phyloP scores from a whole-genome alignment of 768 basidiomycete genomes.

The Hirschioporus abietinus region DNA sequence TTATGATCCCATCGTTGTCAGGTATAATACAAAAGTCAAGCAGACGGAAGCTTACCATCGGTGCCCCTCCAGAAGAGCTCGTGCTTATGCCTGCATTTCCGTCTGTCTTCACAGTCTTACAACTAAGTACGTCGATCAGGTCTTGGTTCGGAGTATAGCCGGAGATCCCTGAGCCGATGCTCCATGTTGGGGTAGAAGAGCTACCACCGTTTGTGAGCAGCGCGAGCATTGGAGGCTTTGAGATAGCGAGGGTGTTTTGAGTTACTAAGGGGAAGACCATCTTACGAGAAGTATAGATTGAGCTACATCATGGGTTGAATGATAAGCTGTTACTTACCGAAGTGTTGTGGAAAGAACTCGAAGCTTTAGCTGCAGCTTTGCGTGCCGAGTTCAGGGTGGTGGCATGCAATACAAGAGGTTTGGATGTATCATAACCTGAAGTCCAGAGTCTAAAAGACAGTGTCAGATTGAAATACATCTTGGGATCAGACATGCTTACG shows the following conservation, averaged over 20 bases:
- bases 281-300: conserved; percentile 23
- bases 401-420: conserved; percentile 43
- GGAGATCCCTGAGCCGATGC: conserved; percentile 39
- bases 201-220: conserved; percentile 52
- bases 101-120: conserved; percentile 32
- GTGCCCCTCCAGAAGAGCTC: conserved; percentile 1
- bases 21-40: not conserved
- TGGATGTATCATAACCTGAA: conserved; percentile 45
- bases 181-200: conserved; percentile 24
- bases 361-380: conserved; percentile 40
- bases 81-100: conserved; percentile 37
- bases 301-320: too few relatives aligned
- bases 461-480: not conserved
- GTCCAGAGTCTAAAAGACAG: conserved; percentile 50
- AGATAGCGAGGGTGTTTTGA: conserved; percentile 38
- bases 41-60: not conserved
- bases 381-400: conserved; percentile 47
- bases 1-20: not conserved
- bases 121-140: conserved; percentile 52
- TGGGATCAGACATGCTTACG: conserved; percentile 25
- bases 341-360: conserved; percentile 40
- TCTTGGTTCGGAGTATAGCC: conserved; percentile 35
- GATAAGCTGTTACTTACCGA: conserved; percentile 28
- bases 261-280: conserved; percentile 39
- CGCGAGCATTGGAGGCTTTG: conserved; percentile 50